Evolutionary conservation across 768 basidiomycete species (phyloP).

Genomic region (Hygrophoropsis aurantiaca): DNA sequence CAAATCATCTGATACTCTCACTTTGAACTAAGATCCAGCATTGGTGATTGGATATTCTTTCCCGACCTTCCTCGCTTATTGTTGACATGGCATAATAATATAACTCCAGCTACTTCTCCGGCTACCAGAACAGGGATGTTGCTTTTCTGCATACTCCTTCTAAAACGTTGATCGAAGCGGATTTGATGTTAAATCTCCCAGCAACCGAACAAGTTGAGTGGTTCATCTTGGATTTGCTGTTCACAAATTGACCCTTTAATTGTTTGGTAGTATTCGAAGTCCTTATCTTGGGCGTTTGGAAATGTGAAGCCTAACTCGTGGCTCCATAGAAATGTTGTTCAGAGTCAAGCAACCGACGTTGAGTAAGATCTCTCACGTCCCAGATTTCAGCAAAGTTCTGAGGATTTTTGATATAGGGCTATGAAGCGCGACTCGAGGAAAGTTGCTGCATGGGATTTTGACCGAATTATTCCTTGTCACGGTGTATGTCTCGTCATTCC

Average conservation of each 20-base stretch:
- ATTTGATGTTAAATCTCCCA: conserved; percentile 83
- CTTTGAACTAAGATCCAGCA: conserved; percentile 53
- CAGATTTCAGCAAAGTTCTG: background rate
- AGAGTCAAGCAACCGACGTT: conserved; percentile 18
- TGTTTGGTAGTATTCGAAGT: conserved; percentile 36
- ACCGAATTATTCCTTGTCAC: conserved; percentile 75
- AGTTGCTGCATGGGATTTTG: conserved; percentile 73
- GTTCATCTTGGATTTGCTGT: background rate
- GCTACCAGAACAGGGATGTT: conserved; percentile 75
- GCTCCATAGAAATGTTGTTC: conserved; percentile 25
- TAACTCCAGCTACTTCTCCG: conserved; percentile 60
- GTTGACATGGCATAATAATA: background rate
- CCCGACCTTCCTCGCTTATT: background rate
- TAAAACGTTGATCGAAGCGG: conserved; percentile 76
- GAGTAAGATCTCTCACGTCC: conserved; percentile 20
- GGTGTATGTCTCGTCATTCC: conserved; percentile 34
- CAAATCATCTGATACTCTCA: conserved; percentile 1
- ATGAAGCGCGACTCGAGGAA: conserved; percentile 66
- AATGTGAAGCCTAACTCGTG: conserved; percentile 30
- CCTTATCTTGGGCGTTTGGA: conserved; percentile 25
- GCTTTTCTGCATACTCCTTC: conserved; percentile 76
- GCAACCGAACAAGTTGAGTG: conserved; percentile 64
- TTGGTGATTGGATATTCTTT: conserved; percentile 47
- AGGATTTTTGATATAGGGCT: conserved; percentile 25
- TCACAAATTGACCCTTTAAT: background rate